Base-by-base conservation (phyloP, 169 alveolate genomes). In the Plasmodium adleri region DNA sequence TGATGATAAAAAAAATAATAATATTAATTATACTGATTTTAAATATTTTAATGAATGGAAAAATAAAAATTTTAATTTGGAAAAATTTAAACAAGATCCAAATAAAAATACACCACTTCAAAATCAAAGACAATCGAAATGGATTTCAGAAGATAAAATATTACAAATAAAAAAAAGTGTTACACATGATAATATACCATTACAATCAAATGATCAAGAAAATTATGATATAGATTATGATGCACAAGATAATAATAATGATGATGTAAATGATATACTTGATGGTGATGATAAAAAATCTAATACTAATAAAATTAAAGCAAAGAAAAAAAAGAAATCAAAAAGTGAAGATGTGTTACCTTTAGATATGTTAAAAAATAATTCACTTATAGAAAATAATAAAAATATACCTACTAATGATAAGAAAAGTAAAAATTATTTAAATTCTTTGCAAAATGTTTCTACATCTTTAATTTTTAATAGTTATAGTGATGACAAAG, bases 61-160 rank as follows among this genome's bases (percentile, higher is more conserved):
- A 47, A 26, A 24, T 6, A 67, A 83, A 68, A 67, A 45, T 50
- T 3, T 68, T 6, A 83, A 83, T 49, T 17, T 6, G 9, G 6
- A n/a, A 15, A 22, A 49, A 58, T 62, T 68, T 4, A n/a, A 9
- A 13, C 1, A 22, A 13, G 50, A n/a, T 17, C 62, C n/a, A 47
- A 83, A 83, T 15, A 62, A 74, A 8, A 78, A 12, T 39, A n/a
- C 17, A 24, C 49, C 39, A 24, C 47, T 47, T 20, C 52, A 80
- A 72, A 56, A 76, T 20, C 45, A 66, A 26, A 78, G 17, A 56
- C 47, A 39, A 39, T 39, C 47, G 0, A 80, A 80, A 59, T 67
- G 90, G 83, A 32, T 47, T 17, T 56, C 70, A 32, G 91, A 83
- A 10, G 75, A 49, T 3, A 83, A 83, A 7, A n/a, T 76, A 43